phyloP scores from a whole-genome alignment of 805 yeast genomes.

The Blastobotrys terrestris region DNA sequence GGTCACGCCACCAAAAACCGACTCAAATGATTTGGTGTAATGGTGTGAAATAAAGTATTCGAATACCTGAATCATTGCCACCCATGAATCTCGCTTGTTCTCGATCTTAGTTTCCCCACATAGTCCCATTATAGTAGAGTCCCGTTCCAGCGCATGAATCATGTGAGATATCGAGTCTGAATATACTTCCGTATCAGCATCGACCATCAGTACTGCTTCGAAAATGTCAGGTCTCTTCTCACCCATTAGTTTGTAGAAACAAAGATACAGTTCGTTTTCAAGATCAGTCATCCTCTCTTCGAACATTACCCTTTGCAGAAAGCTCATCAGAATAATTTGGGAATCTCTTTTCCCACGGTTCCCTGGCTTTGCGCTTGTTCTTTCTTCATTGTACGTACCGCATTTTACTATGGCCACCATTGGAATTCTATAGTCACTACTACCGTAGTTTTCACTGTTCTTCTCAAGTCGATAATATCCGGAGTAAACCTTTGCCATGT shows the following conservation, averaged over 20 bases:
- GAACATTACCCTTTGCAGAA: constrained; percentile 78
- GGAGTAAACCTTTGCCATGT: constrained; percentile 79
- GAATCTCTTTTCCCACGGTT: constrained; percentile 96
- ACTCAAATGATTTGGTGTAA: constrained; percentile 88
- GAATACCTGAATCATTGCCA: constrained; percentile 88
- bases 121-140: constrained; percentile 82
- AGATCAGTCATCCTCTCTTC: constrained; percentile 92
- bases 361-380: constrained; percentile 70
- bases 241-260: constrained; percentile 14
- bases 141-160: constrained; percentile 81
- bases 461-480: constrained; percentile 70
- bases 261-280: constrained; percentile 69
- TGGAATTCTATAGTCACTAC: constrained; percentile 42
- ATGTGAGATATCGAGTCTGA: constrained; percentile 85
- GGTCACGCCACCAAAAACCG: constrained; percentile 89
- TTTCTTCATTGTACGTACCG: constrained; percentile 71
- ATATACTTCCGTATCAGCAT: constrained; percentile 85
- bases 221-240: constrained; percentile 78
- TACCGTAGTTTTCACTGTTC: constrained; percentile 55
- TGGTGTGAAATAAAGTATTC: constrained; percentile 94
- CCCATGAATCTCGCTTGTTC: constrained; percentile 81
- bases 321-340: constrained; percentile 85
- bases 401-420: constrained; percentile 74
- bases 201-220: constrained; percentile 84
- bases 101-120: constrained; percentile 95